These are phyloP conservation scores for Misopates orontium DNA, from an alignment of 257 asterid genomes.

Conservation along the genomic window DNA sequence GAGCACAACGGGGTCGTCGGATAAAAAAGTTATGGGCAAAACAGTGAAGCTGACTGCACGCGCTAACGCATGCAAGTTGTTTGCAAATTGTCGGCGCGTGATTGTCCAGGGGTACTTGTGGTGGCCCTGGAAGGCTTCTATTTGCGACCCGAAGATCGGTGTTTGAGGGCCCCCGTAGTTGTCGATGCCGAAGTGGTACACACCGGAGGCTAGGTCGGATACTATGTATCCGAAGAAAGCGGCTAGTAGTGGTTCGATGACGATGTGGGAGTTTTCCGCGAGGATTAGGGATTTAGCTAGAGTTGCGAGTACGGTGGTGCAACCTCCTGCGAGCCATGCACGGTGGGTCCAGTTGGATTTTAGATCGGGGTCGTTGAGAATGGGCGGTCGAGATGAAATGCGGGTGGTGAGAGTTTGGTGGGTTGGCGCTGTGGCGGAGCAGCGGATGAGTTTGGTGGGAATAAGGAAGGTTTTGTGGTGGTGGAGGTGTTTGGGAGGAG, in stretches of 20 bases:
- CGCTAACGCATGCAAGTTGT: constrained; percentile 64
- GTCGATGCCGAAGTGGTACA: constrained; percentile 93
- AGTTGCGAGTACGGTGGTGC: constrained; percentile 68
- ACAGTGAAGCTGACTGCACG: constrained; percentile 53
- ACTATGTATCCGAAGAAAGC: constrained; percentile 62
- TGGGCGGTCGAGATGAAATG: constrained; percentile 30
- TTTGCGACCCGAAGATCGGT: constrained; percentile 66
- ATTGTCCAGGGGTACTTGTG: constrained; percentile 88
- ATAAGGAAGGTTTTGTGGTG: constrained; percentile 22
- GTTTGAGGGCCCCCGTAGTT: constrained; percentile 71
- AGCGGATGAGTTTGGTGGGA: constrained; percentile 25
- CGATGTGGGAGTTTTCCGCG: constrained; percentile 40
- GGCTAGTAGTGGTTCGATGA: constrained; percentile 63
- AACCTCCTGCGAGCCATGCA: constrained; percentile 72
- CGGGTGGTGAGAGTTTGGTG: background rate
- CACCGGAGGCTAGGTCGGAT: constrained; percentile 77
- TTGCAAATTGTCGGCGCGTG: constrained; percentile 76
- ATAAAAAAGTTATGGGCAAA: constrained; percentile 44
- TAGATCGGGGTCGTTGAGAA: constrained; percentile 48
- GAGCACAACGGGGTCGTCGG: constrained; percentile 40
- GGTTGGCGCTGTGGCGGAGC: constrained; percentile 34
- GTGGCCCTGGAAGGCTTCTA: constrained; percentile 85
- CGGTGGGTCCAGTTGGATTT: constrained; percentile 83
- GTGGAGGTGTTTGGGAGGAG: constrained; percentile 25
- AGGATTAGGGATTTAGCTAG: constrained; percentile 50